Base-by-base conservation (phyloP, 768 basidiomycete genomes). In the Auriscalpium vulgare region DNA sequence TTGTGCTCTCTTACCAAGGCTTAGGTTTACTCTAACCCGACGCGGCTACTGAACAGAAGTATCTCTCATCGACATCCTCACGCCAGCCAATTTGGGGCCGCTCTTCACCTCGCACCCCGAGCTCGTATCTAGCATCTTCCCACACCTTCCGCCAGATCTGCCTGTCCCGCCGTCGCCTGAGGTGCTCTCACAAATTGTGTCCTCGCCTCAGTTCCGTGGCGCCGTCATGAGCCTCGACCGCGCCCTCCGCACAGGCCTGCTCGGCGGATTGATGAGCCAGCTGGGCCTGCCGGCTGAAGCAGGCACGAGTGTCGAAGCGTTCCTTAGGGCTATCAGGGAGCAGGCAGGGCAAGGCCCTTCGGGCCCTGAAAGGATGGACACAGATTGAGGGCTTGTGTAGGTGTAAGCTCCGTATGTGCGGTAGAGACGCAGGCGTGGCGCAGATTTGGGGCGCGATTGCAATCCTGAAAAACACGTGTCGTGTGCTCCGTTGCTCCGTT, bases 261-360 rank as follows among this genome's bases (percentile, higher is more conserved):
- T 94, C 2, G 85, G 84, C 7, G 81, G 78, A 1, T 75, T 95
- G 17, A 90, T 95, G 56, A 74, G 84, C 37, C 79, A 83, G 23
- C 74, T 97, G 8, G 93, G 92, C 2, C 72, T 97, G 38, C 89
- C 91, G 0, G 90, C 88, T 64, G 87, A 87, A 62, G 93, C 93
- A 8, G 93, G 91, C 0, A 78, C 77, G 5, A 83, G 91, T 4
- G 76, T 94, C 6, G 81, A 74, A 44, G 83, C 89, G 6, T 95
- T 95, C 69, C 73, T 97, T 68, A 77, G 83, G 40, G 91, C 89
- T 2, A 77, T 95, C 34, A 82, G 79, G 56, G 88, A 87, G 59
- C 85, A 94, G 67, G 88, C 84, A 11, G 74, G 80, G 55, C 74
- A 78, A 54, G 80, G 80, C 51, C 66, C 63, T 11, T 64, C 64